Percentiles rank a stretch among this genome's conserved stretches.
These are phyloP conservation scores for Miamiensis avidus DNA, from an alignment of 169 alveolate genomes.

Conservation along the genomic window DNA sequence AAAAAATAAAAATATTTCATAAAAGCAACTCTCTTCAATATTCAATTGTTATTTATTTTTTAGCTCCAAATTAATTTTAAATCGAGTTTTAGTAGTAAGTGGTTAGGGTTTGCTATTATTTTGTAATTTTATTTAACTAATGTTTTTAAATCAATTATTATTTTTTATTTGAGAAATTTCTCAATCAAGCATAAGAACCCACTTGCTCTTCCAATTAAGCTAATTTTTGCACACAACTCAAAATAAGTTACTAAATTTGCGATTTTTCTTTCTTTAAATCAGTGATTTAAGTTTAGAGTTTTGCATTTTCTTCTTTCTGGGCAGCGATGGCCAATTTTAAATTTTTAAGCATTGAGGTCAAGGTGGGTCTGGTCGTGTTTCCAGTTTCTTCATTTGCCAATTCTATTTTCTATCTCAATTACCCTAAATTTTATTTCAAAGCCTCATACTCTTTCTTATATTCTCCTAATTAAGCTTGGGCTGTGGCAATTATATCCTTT, in stretches of 20 bases:
- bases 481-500: conserved; percentile 22
- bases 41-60: too few relatives aligned
- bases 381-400: conserved; percentile 27
- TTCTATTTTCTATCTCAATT: conserved; percentile 21
- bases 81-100: too few relatives aligned
- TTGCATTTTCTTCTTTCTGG: conserved; percentile 36
- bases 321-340: conserved; percentile 29
- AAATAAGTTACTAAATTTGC: conserved; percentile 29
- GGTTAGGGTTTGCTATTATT: too few relatives aligned
- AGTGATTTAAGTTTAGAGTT: conserved; percentile 21
- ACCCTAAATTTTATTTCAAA: conserved; percentile 24
- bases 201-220: conserved; percentile 29
- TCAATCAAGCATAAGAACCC: not conserved
- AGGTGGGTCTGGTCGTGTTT: conserved; percentile 35
- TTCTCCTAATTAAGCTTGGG: conserved; percentile 18
- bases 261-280: conserved; percentile 26
- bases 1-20: too few relatives aligned
- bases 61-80: too few relatives aligned
- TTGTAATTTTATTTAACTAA: too few relatives aligned
- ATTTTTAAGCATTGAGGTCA: conserved; percentile 26
- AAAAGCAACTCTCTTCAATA: too few relatives aligned
- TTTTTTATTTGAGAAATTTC: too few relatives aligned
- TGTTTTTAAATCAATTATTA: too few relatives aligned
- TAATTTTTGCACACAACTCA: conserved; percentile 10
- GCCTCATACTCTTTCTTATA: conserved; percentile 29